A percentile compares a stretch with the other conserved stretches of the same genome.
phyloP scores from a whole-genome alignment of 2,329 filamentous ascomycete species.

The Penicillium sp. region DNA sequence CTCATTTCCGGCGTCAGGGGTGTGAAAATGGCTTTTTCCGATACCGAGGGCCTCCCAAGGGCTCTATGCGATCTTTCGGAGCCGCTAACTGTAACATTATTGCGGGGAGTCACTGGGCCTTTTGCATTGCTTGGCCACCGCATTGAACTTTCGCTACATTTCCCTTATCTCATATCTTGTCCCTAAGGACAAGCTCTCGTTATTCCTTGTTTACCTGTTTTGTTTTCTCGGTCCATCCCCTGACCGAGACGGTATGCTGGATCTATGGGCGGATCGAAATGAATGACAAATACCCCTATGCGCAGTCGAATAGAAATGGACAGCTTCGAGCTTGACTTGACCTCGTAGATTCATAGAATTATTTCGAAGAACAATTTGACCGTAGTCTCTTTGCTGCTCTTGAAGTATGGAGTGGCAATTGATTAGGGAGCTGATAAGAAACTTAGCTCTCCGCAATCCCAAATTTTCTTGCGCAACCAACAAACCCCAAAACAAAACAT shows the following conservation, averaged over 20 bases:
- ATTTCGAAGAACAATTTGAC: background rate
- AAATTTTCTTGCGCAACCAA: constrained; percentile 15
- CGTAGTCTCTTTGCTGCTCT: background rate
- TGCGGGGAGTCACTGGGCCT: constrained; percentile 9
- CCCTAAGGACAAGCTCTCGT: constrained; percentile 8
- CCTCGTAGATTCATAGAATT: background rate
- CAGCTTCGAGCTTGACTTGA: constrained; percentile 6
- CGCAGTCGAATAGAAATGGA: constrained; percentile 22
- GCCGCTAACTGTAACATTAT: constrained; percentile 37
- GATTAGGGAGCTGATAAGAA: constrained; percentile 17
- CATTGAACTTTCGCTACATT: background rate
- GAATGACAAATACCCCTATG: constrained; percentile 21
- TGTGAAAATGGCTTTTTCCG: constrained; percentile 21
- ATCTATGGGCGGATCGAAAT: constrained; percentile 9
- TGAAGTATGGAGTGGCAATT: background rate
- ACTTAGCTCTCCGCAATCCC: constrained; percentile 4
- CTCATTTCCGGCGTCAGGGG: constrained; percentile 26
- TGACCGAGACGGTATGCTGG: constrained; percentile 3
- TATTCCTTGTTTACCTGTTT: constrained; percentile 8
- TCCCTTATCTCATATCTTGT: constrained; percentile 11
- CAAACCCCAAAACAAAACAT: constrained; percentile 5
- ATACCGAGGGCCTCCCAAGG: constrained; percentile 12
- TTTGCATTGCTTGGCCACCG: constrained; percentile 6
- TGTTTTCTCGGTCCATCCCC: constrained; percentile 2
- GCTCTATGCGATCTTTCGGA: constrained; percentile 6